Base-by-base conservation (phyloP, 2,329 filamentous ascomycete species). In the Penicillium verrucosum region DNA sequence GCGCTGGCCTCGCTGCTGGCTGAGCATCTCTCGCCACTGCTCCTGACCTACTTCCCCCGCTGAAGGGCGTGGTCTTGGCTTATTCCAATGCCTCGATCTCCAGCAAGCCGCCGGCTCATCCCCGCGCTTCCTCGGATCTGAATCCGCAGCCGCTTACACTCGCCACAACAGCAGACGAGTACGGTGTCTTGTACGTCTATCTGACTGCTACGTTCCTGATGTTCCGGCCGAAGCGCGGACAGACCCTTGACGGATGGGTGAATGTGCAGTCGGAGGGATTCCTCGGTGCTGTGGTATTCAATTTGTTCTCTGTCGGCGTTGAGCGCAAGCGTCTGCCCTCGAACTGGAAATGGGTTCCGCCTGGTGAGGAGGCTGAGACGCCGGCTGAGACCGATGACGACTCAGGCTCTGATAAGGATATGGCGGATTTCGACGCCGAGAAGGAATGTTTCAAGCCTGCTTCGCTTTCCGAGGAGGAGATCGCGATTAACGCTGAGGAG, bases 181-280 rank as follows among this genome's bases (percentile, higher is more conserved):
- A 92, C 70, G 90, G 89, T 8, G 90, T 91, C 25, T 88, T 87
- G 23, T 97, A 89, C 69, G 85, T 90, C 46, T 97, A 93, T 87
- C 83, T 96, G 23, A 96, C 91, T 0, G 91, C 89, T 1, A 91
- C 95, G 23, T 89, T 96, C 60, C 81, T 95, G 43, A 78, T 97
- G 18, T 95, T 96, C 71, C 83, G 88, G 32, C 93, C 94, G 0
- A 80, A 82, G 51, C 83, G 84, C 44, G 89, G 90, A 36, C 85
- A 86, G 9, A 85, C 83, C 74, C 82, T 97, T 69, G 87, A 92
- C 63, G 94, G 91, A 11, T 87, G 82, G 64, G 83, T 97, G 54
- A 94, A 93, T 67, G 80, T 97, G 30, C 90, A 96, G 70, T 93
- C 89, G 46, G 90, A 94, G 65, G 91, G 90, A 7, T 91, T 97